phyloP scores from a whole-genome alignment of 768 basidiomycete genomes.

The Lactarius pseudohatsudake region DNA sequence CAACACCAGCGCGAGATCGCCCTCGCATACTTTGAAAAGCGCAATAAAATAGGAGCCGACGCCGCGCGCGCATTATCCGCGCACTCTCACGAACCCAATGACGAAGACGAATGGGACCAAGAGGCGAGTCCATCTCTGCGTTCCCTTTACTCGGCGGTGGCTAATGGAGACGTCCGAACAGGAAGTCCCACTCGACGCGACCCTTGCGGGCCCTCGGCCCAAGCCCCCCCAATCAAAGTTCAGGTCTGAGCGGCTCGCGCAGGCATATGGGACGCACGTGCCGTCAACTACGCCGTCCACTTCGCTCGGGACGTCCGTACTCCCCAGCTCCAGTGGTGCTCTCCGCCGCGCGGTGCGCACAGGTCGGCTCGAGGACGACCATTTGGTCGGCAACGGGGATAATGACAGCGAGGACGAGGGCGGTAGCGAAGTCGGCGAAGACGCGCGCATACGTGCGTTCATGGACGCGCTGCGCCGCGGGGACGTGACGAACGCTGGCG shows the following conservation, averaged over 20 bases:
- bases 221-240: slow-evolving; percentile 64
- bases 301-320: slow-evolving; percentile 35
- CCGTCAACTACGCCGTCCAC: slow-evolving; percentile 32
- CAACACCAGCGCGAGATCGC: slow-evolving; percentile 75
- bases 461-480: slow-evolving; percentile 34
- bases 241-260: slow-evolving; percentile 48
- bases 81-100: slow-evolving; percentile 41
- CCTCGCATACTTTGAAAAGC: slow-evolving; percentile 65
- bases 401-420: slow-evolving; percentile 36
- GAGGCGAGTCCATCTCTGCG: slow-evolving; percentile 37
- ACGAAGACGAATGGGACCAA: slow-evolving; percentile 45
- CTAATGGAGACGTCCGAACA: slow-evolving; percentile 29
- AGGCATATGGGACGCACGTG: slow-evolving; percentile 22
- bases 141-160: slow-evolving; percentile 5
- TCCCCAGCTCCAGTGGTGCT: slow-evolving; percentile 34
- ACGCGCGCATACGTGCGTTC: slow-evolving; percentile 30
- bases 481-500: slow-evolving; percentile 37
- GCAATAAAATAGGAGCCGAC: slow-evolving; percentile 53
- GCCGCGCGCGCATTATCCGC: slow-evolving; percentile 52
- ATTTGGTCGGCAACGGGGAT: slow-evolving; percentile 35
- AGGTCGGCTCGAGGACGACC: slow-evolving; percentile 35
- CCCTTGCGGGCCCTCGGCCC: slow-evolving; percentile 39
- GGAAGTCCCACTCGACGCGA: slow-evolving; percentile 47
- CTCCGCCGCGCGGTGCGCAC: slow-evolving; percentile 34
- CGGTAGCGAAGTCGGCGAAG: slow-evolving; percentile 20